Base-by-base conservation (phyloP, 2,329 filamentous ascomycete species). In the Pseudogymnoascus sp. region DNA sequence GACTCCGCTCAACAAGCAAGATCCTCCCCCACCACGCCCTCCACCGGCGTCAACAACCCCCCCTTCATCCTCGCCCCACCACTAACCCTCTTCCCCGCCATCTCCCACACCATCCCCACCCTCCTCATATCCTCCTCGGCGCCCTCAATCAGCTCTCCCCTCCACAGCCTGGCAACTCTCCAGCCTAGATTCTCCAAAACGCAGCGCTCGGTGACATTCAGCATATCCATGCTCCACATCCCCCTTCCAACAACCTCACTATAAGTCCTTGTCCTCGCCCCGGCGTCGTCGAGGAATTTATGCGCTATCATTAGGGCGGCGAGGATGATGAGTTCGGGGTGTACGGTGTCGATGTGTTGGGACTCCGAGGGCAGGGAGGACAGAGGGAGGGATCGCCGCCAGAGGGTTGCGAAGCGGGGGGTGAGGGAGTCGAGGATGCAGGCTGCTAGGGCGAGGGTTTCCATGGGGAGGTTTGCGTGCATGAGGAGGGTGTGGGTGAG, bases 401-500 rank as follows among this genome's bases (percentile, higher is more conserved):
- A 89, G 64, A 77, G 80, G 36, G 84, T 80, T 57, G 85, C 83
- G 72, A 89, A 89, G 65, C 81, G 83, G 60, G 81, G 80, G 74
- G 83, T 82, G 67, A 89, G 79, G 43, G 85, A 85, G 72, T 89
- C 86, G 68, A 89, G 79, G 61, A 89, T 84, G 77, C 85, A 87
- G 41, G 86, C 85, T 37, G 85, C 85, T 39, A 89, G 77, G 51
- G 86, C 86, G 57, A 89, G 78, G 23, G 81, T 85, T 71, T 88
- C 84, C 71, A 85, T 79, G 3, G 85, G 81, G 25, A 88, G 76
- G 63, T 80, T 76, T 64, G 85, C 81, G 67, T 84, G 81, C 64
- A 78, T 78, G 64, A 89, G 79, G 68, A 89, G 82, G 57, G 80
- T 79, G 72, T 88, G 86, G 21, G 88, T 82, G 60, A 84, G 76